A percentile compares a stretch with the other conserved stretches of the same genome.
These are phyloP conservation scores for Sporisorium reilianum DNA, from an alignment of 1,284 basidiomycete species.

Conservation along the genomic window DNA sequence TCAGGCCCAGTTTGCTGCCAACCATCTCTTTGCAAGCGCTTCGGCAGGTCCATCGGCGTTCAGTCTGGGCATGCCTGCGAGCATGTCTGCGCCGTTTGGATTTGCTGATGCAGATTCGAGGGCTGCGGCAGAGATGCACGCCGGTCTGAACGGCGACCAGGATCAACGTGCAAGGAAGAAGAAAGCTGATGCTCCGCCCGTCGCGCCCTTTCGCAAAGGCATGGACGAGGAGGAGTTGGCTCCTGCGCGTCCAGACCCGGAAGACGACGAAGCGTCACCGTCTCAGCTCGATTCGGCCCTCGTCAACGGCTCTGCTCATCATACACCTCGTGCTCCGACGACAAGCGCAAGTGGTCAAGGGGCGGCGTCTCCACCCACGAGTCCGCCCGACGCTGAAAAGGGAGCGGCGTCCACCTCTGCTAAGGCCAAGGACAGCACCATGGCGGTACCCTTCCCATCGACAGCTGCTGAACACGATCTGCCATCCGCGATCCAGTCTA, in stretches of 20 bases:
- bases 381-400: slow-evolving; percentile 1
- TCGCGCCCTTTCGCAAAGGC: slow-evolving; percentile 60
- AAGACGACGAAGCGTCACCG: slow-evolving; percentile 29
- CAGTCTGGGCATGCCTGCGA: slow-evolving; percentile 20
- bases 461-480: slow-evolving; percentile 13
- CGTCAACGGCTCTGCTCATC: slow-evolving; percentile 6
- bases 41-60: slow-evolving; percentile 32
- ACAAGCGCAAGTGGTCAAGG: background rate
- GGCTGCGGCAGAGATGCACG: slow-evolving; percentile 11
- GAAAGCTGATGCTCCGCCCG: slow-evolving; percentile 27
- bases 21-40: slow-evolving; percentile 58
- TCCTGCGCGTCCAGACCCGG: slow-evolving; percentile 28
- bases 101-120: slow-evolving; percentile 18
- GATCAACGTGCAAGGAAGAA: slow-evolving; percentile 17
- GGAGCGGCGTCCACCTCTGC: background rate
- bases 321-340: slow-evolving; percentile 8
- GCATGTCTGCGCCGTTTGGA: slow-evolving; percentile 20
- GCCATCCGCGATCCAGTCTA: slow-evolving; percentile 45
- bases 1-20: slow-evolving; percentile 63
- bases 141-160: background rate
- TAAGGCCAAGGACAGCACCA: slow-evolving; percentile 10
- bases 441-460: slow-evolving; percentile 30
- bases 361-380: slow-evolving; percentile 10
- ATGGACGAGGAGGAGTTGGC: slow-evolving; percentile 56
- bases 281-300: slow-evolving; percentile 16